A percentile compares a stretch with the other conserved stretches of the same genome.
Conservation (phyloP, 129 eudicot genomes). For the Helianthus tuberosus region DNA sequence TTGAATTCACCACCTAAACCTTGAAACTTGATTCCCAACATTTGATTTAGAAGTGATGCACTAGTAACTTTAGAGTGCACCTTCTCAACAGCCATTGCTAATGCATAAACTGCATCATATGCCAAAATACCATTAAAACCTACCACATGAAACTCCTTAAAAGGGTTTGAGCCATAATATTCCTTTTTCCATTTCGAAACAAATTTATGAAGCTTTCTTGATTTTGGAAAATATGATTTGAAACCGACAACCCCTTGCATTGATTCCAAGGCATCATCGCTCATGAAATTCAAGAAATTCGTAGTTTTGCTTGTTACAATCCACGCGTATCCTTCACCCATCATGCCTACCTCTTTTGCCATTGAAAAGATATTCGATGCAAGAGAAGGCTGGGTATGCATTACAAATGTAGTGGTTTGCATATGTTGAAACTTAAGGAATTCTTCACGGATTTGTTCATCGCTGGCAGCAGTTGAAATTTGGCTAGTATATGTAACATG, state of each 20-base stretch:
- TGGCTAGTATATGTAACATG: constrained; percentile 20
- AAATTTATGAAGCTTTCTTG: constrained; percentile 34
- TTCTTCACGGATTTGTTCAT: constrained; percentile 32
- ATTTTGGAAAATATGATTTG: constrained; percentile 39
- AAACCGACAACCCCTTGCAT: constrained; percentile 58
- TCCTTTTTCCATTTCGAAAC: constrained; percentile 24
- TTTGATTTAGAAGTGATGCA: constrained; percentile 26
- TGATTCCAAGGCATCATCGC: constrained; percentile 20
- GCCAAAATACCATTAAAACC: constrained; percentile 52
- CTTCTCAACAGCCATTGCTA: constrained; percentile 56
- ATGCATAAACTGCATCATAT: constrained; percentile 50
- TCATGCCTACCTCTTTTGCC: constrained; percentile 43
- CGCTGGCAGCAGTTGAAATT: constrained; percentile 31
- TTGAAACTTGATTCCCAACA: constrained; percentile 21
- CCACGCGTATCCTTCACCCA: constrained; percentile 61
- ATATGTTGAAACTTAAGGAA: constrained; percentile 32
- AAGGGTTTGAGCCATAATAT: background rate
- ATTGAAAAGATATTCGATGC: constrained; percentile 29
- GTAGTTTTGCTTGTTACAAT: constrained; percentile 41
- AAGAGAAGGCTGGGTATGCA: constrained; percentile 41
- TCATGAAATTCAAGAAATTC: constrained; percentile 21
- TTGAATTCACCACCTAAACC: constrained; percentile 57
- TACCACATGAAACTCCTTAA: background rate
- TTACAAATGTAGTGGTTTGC: constrained; percentile 27
- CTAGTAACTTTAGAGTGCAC: too few species aligned